Evolutionary conservation across 495 filamentous ascomycete genomes (phyloP).

Genomic region (Tetracladium marchalianum): DNA sequence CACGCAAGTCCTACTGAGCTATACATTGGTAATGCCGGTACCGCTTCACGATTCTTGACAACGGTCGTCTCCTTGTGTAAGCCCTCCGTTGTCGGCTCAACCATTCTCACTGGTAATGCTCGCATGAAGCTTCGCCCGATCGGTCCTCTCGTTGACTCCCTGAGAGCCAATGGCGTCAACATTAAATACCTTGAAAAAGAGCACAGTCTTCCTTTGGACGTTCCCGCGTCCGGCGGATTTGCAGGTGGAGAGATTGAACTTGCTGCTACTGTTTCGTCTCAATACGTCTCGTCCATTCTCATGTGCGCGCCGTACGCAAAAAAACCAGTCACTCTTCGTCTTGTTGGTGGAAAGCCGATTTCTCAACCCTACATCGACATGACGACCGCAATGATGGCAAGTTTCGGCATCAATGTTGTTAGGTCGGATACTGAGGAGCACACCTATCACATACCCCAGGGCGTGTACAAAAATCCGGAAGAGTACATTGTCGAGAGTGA

Average conservation of each 20-base stretch:
- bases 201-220: constrained; percentile 72
- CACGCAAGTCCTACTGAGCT: constrained; percentile 64
- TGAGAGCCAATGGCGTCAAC: constrained; percentile 70
- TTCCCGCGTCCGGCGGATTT: constrained; percentile 76
- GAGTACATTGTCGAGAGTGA: constrained; percentile 94
- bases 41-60: constrained; percentile 90
- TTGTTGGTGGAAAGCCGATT: constrained; percentile 92
- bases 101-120: constrained; percentile 83
- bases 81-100: constrained; percentile 47
- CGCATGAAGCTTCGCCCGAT: constrained; percentile 97
- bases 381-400: constrained; percentile 96
- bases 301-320: constrained; percentile 98
- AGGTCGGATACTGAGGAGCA: constrained; percentile 57
- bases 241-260: constrained; percentile 86
- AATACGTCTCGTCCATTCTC: constrained; percentile 92
- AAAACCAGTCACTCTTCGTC: constrained; percentile 76
- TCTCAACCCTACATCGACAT: constrained; percentile 98
- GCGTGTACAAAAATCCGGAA: constrained; percentile 71
- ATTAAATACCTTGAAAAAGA: constrained; percentile 76
- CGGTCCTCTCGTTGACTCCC: constrained; percentile 84
- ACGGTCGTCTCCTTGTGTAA: constrained; percentile 81
- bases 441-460: constrained; percentile 90
- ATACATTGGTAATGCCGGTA: constrained; percentile 95
- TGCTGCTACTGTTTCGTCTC: constrained; percentile 88
- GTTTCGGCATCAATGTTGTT: constrained; percentile 76